Conservation (phyloP, 768 basidiomycete species). For the Trametes meyenii region DNA sequence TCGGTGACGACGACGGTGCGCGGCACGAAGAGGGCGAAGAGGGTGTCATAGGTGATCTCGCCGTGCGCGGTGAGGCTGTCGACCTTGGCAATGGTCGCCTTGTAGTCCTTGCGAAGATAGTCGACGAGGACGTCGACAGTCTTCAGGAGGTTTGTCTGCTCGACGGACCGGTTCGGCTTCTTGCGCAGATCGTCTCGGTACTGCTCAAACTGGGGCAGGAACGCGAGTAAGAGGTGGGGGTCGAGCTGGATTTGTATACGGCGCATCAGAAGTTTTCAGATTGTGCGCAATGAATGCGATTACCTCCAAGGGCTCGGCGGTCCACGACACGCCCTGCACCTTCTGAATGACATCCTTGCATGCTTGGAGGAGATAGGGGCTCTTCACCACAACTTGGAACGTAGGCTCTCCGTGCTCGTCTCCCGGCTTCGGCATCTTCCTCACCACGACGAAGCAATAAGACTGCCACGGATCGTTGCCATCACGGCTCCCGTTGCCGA, state of each 20-base stretch:
- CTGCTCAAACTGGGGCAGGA: slow-evolving; percentile 47
- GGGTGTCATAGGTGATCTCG: slow-evolving; percentile 60
- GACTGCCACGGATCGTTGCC: slow-evolving; percentile 60
- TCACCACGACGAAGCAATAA: slow-evolving; percentile 59
- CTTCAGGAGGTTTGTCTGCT: slow-evolving; percentile 46
- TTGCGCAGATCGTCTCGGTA: slow-evolving; percentile 46
- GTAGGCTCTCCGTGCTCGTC: slow-evolving; percentile 42
- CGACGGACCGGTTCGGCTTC: slow-evolving; percentile 39
- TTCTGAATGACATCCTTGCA: slow-evolving; percentile 60
- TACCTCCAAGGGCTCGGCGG: slow-evolving; percentile 57
- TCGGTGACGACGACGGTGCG: slow-evolving; percentile 50
- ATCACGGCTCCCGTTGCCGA: slow-evolving; percentile 30
- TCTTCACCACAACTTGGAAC: slow-evolving; percentile 60
- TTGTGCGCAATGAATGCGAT: background rate
- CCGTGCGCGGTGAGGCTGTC: slow-evolving; percentile 50
- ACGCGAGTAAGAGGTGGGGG: slow-evolving; percentile 57
- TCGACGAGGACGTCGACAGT: slow-evolving; percentile 52
- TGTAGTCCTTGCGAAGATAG: slow-evolving; percentile 53
- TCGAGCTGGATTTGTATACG: slow-evolving; percentile 42
- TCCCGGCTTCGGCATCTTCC: slow-evolving; percentile 43
- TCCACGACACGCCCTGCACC: slow-evolving; percentile 63
- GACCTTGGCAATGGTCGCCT: slow-evolving; percentile 48
- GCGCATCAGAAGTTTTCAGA: background rate
- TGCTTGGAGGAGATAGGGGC: slow-evolving; percentile 56
- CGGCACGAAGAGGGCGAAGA: slow-evolving; percentile 59